phyloP scores from a whole-genome alignment of 164 flowering plant species.

The Saururus chinensis region DNA sequence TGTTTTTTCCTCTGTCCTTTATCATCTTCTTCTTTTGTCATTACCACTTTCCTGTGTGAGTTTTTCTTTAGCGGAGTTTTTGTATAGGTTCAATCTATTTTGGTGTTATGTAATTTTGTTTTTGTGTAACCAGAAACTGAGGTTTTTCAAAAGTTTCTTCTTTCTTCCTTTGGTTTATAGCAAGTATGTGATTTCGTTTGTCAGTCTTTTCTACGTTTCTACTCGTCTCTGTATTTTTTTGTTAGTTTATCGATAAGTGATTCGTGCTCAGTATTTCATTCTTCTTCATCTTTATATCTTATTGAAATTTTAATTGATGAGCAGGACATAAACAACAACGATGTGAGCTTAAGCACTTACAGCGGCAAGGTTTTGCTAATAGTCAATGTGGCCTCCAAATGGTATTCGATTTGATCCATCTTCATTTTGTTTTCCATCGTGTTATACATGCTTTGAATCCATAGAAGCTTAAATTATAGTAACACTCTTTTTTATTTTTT shows the following conservation, averaged over 20 bases:
- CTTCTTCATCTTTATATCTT: neutral
- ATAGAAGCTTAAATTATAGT: neutral
- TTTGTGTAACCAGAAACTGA: too few relatives aligned
- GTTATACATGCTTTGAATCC: neutral
- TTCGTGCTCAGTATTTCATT: too few relatives aligned
- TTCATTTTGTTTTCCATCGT: neutral
- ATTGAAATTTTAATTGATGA: neutral
- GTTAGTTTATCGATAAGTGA: too few relatives aligned
- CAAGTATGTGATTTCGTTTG: too few relatives aligned
- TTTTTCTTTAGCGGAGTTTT: neutral
- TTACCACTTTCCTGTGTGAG: too few relatives aligned
- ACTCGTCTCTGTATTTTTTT: too few relatives aligned
- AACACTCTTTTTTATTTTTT: neutral
- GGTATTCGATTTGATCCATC: slow-evolving; percentile 28
- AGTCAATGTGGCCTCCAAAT: slow-evolving; percentile 92
- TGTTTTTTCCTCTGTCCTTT: slow-evolving; percentile 1
- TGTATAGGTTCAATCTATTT: neutral
- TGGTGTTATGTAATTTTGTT: neutral
- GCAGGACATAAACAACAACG: slow-evolving; percentile 76
- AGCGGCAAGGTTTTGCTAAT: slow-evolving; percentile 78
- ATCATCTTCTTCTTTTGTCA: too few relatives aligned
- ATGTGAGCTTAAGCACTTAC: slow-evolving; percentile 59
- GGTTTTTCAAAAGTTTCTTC: slow-evolving; percentile 1
- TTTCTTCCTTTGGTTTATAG: neutral
- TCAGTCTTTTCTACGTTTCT: neutral